These are phyloP conservation scores for Bretziella fagacearum DNA, from an alignment of 2,329 filamentous ascomycete genomes.

Conservation along the genomic window DNA sequence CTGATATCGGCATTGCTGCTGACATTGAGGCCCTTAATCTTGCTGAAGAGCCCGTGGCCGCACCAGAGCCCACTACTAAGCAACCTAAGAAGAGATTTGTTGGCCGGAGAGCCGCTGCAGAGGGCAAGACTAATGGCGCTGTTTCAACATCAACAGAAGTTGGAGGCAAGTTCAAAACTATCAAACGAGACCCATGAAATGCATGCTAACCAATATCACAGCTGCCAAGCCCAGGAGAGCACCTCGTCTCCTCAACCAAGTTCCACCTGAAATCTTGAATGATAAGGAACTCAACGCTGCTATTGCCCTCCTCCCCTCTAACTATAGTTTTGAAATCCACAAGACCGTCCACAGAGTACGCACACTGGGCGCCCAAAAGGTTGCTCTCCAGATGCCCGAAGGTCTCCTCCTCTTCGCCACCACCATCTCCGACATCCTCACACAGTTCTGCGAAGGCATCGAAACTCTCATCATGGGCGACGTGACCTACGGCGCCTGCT, in stretches of 20 bases:
- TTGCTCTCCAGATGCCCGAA: constrained; percentile 95
- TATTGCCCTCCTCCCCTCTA: constrained; percentile 71
- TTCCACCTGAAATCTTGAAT: constrained; percentile 72
- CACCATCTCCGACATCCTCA: constrained; percentile 91
- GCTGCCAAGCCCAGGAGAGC: constrained; percentile 55
- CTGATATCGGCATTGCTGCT: constrained; percentile 52
- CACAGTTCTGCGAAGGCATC: constrained; percentile 78
- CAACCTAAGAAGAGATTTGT: constrained; percentile 89
- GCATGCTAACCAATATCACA: constrained; percentile 21
- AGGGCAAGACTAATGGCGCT: constrained; percentile 25
- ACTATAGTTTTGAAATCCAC: constrained; percentile 96
- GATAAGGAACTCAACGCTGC: constrained; percentile 75
- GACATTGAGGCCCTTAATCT: constrained; percentile 36
- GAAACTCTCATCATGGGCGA: constrained; percentile 98
- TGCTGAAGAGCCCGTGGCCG: constrained; percentile 18
- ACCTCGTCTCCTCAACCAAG: constrained; percentile 73
- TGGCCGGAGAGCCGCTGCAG: constrained; percentile 52
- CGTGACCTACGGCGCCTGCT: constrained; percentile 96
- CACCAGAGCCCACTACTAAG: constrained; percentile 22
- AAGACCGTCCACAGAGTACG: constrained; percentile 95
- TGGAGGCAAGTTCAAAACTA: constrained; percentile 4
- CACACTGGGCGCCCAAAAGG: constrained; percentile 56
- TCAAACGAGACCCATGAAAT: neutral
- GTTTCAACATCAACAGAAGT: constrained; percentile 12
- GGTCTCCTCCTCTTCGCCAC: constrained; percentile 89